phyloP scores from a whole-genome alignment of 2,329 filamentous ascomycete genomes.

The Botrytis fragariae region DNA sequence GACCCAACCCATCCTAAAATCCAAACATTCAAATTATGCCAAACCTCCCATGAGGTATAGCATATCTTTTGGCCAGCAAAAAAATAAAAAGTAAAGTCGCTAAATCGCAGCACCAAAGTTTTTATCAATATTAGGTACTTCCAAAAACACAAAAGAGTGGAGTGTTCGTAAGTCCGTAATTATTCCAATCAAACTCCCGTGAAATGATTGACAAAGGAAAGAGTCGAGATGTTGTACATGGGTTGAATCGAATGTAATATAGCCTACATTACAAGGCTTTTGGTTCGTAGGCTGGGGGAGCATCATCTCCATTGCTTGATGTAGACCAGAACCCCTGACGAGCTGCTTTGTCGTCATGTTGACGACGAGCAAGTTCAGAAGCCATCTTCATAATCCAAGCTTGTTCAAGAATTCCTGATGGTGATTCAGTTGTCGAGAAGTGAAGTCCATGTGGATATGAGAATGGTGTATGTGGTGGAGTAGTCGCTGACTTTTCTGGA shows the following conservation, averaged over 20 bases:
- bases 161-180: slow-evolving; percentile 19
- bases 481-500: slow-evolving; percentile 26
- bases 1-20: neutral
- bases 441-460: slow-evolving; percentile 28
- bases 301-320: slow-evolving; percentile 45
- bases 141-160: slow-evolving; percentile 21
- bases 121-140: slow-evolving; percentile 13
- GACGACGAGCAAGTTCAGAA: slow-evolving; percentile 80
- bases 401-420: slow-evolving; percentile 45
- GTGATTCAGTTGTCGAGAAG: slow-evolving; percentile 5
- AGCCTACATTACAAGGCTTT: slow-evolving; percentile 28
- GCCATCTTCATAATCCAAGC: slow-evolving; percentile 94
- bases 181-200: neutral
- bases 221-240: neutral
- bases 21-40: slow-evolving; percentile 8
- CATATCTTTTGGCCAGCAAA: neutral
- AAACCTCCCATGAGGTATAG: slow-evolving; percentile 20
- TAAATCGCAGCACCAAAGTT: slow-evolving; percentile 17
- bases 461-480: slow-evolving; percentile 13
- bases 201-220: slow-evolving; percentile 4
- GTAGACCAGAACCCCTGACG: slow-evolving; percentile 46
- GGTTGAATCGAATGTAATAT: neutral
- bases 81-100: slow-evolving; percentile 3
- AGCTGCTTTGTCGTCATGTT: slow-evolving; percentile 76
- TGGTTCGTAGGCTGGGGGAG: slow-evolving; percentile 59